Percentiles rank a stretch among this genome's conserved stretches.
Evolutionary conservation across 1,284 basidiomycete species (phyloP).

Genomic region (Sanghuangporus sanghuang): DNA sequence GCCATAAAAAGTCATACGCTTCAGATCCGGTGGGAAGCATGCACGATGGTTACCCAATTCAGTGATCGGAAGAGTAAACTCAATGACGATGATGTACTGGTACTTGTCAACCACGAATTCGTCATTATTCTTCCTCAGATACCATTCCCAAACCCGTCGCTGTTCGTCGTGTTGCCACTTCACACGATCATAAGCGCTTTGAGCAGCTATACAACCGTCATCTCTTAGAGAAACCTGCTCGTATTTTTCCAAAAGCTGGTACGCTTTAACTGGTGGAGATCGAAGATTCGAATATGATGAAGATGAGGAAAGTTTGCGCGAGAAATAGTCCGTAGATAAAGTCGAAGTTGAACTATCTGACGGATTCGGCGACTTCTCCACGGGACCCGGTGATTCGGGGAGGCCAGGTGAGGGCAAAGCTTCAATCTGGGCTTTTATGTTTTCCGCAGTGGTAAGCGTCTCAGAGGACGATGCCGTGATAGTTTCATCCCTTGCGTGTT

Average conservation of each 20-base stretch:
- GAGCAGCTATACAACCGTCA: constrained; percentile 55
- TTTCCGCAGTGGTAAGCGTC: constrained; percentile 30
- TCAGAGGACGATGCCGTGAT: constrained; percentile 27
- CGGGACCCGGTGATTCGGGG: constrained; percentile 32
- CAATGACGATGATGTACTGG: constrained; percentile 79
- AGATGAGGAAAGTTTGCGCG: constrained; percentile 29
- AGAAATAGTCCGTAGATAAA: constrained; percentile 35
- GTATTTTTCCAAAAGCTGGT: not conserved
- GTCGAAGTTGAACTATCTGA: not conserved
- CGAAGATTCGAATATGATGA: constrained; percentile 22
- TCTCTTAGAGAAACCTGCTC: constrained; percentile 41
- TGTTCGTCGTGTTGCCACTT: constrained; percentile 82
- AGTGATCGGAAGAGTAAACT: constrained; percentile 68
- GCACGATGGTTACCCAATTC: constrained; percentile 60
- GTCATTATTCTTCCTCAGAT: constrained; percentile 75
- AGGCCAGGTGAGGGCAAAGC: constrained; percentile 49
- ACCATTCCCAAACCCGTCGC: constrained; percentile 89
- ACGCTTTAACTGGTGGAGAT: constrained; percentile 15
- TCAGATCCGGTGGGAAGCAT: constrained; percentile 66
- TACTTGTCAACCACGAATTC: constrained; percentile 91
- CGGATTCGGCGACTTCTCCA: constrained; percentile 11
- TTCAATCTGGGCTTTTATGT: constrained; percentile 68
- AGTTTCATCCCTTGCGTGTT: constrained; percentile 42
- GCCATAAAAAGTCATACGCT: constrained; percentile 86
- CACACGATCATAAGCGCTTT: constrained; percentile 66